Conservation (phyloP, 2,329 filamentous ascomycete species). For the Colletotrichum incanum region DNA sequence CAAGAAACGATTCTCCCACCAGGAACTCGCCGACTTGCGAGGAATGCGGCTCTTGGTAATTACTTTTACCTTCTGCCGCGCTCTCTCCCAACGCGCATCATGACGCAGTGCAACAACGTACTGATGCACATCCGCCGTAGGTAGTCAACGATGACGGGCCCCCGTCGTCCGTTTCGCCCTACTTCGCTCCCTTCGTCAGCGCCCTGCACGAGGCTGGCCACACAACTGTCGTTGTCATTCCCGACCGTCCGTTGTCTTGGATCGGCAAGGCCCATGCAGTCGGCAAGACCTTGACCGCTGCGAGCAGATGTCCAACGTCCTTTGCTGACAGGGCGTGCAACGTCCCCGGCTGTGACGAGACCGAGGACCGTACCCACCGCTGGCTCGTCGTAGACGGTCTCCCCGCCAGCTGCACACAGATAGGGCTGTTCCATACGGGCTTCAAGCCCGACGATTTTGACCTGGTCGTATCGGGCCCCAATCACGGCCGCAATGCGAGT, state of each 20-base stretch:
- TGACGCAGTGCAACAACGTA: slow-evolving; percentile 5
- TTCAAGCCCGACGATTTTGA: slow-evolving; percentile 59
- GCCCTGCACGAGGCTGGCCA: slow-evolving; percentile 73
- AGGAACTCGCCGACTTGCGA: slow-evolving; percentile 36
- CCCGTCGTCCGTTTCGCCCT: slow-evolving; percentile 72
- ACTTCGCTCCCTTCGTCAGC: slow-evolving; percentile 70
- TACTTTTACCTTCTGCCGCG: slow-evolving; percentile 6
- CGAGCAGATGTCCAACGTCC: slow-evolving; percentile 38
- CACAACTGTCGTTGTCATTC: slow-evolving; percentile 78
- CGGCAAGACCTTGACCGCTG: slow-evolving; percentile 69
- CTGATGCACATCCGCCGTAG: slow-evolving; percentile 35
- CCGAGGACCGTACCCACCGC: slow-evolving; percentile 61
- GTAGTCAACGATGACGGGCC: slow-evolving; percentile 72
- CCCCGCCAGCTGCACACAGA: slow-evolving; percentile 72
- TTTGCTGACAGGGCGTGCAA: slow-evolving; percentile 24
- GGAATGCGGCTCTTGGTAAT: slow-evolving; percentile 41
- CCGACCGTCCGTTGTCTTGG: slow-evolving; percentile 81
- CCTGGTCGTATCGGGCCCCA: slow-evolving; percentile 72
- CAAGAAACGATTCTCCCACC: background rate
- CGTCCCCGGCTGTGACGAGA: slow-evolving; percentile 57
- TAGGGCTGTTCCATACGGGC: slow-evolving; percentile 70
- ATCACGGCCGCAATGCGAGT: slow-evolving; percentile 74
- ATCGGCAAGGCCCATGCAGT: slow-evolving; percentile 85
- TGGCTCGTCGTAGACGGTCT: slow-evolving; percentile 74
- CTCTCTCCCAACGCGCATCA: background rate